These are phyloP conservation scores for Fusarium austroafricanum DNA, from an alignment of 2,329 filamentous ascomycete genomes.

Conservation along the genomic window DNA sequence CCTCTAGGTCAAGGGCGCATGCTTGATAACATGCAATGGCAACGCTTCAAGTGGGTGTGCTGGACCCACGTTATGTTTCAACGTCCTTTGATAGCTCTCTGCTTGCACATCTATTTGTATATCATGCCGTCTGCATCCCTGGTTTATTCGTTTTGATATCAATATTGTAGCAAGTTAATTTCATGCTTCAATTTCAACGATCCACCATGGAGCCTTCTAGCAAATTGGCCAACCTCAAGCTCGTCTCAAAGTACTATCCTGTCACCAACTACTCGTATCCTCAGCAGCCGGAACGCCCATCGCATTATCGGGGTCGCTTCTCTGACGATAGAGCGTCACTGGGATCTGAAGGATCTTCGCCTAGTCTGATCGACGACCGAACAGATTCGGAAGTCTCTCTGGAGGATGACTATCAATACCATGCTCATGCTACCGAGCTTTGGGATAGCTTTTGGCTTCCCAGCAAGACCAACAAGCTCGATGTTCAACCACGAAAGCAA, in stretches of 20 bases:
- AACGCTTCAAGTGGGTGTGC: slow-evolving; percentile 33
- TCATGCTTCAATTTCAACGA: slow-evolving; percentile 33
- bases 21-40: slow-evolving; percentile 38
- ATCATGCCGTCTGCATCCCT: slow-evolving; percentile 47
- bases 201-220: slow-evolving; percentile 53
- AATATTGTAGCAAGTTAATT: slow-evolving; percentile 43
- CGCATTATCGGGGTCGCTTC: slow-evolving; percentile 36
- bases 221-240: slow-evolving; percentile 53
- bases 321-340: slow-evolving; percentile 56
- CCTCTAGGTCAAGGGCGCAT: slow-evolving; percentile 43
- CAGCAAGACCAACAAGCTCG: slow-evolving; percentile 22
- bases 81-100: slow-evolving; percentile 35
- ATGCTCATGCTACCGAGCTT: slow-evolving; percentile 57
- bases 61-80: slow-evolving; percentile 46
- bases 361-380: slow-evolving; percentile 63
- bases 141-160: slow-evolving; percentile 29
- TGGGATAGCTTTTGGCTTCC: slow-evolving; percentile 65
- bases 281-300: slow-evolving; percentile 42
- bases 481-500: slow-evolving; percentile 44
- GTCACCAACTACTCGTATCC: slow-evolving; percentile 58
- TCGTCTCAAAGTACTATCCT: slow-evolving; percentile 55
- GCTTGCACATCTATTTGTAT: slow-evolving; percentile 45
- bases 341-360: slow-evolving; percentile 59
- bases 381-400: slow-evolving; percentile 62
- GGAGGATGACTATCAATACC: slow-evolving; percentile 64